Percentiles rank a stretch among this genome's conserved stretches.
Evolutionary conservation across 1,139 yeast species (phyloP).

Genomic region (Tardiomyces depauwii): DNA sequence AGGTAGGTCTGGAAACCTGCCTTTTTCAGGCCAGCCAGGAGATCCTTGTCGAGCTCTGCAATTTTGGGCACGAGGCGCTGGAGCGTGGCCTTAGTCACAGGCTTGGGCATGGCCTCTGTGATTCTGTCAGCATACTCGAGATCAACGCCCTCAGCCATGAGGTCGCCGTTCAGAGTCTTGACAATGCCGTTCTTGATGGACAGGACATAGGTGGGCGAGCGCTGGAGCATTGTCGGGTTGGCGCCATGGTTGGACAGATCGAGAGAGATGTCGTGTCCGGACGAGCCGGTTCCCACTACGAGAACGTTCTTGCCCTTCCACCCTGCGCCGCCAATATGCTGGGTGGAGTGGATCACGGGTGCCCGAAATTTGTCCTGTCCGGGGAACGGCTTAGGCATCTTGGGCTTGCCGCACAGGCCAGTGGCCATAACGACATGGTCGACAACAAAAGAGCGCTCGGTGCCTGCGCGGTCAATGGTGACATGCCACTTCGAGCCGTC

Average conservation of each 20-base stretch:
- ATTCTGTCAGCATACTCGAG: conserved; percentile 30
- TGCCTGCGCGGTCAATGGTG: conserved; percentile 9
- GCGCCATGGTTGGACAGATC: conserved; percentile 36
- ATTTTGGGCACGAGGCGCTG: conserved; percentile 26
- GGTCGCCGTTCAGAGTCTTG: conserved; percentile 31
- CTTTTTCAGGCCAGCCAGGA: conserved; percentile 23
- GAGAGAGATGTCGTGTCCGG: conserved; percentile 36
- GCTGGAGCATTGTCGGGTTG: conserved; percentile 33
- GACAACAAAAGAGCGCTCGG: conserved; percentile 14
- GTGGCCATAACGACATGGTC: conserved; percentile 32
- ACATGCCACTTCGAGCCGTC: conserved; percentile 28
- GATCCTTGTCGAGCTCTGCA: conserved; percentile 23
- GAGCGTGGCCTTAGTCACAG: conserved; percentile 24
- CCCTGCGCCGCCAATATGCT: conserved; percentile 30
- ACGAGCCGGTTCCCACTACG: conserved; percentile 35
- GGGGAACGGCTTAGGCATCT: conserved; percentile 28
- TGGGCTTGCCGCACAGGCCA: conserved; percentile 34
- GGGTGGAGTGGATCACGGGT: conserved; percentile 30
- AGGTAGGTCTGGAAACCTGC: conserved; percentile 32
- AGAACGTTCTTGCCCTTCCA: conserved; percentile 32
- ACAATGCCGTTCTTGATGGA: conserved; percentile 27
- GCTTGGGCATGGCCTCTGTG: conserved; percentile 25
- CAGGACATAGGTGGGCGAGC: conserved; percentile 35
- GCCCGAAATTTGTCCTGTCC: conserved; percentile 31
- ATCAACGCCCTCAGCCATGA: conserved; percentile 22